Percentiles rank a stretch among this genome's conserved stretches.
These are phyloP conservation scores for Coffea humblotiana DNA, from an alignment of 305 asterid species.

Conservation along the genomic window DNA sequence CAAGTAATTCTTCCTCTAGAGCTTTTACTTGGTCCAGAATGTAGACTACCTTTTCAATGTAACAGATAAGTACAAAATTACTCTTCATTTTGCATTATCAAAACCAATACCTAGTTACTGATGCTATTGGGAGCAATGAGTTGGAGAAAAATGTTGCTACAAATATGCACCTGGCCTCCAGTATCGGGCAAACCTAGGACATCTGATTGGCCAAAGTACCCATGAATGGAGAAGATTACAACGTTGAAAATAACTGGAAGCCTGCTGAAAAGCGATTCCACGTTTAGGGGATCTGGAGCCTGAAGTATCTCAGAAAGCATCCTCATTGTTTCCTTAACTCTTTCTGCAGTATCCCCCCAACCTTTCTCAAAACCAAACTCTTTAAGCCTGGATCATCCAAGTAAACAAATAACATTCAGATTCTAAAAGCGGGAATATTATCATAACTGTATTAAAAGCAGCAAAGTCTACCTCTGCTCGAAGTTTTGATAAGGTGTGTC, in stretches of 20 bases:
- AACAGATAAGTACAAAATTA: background rate
- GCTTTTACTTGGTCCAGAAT: constrained; percentile 89
- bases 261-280: constrained; percentile 58
- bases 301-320: constrained; percentile 71
- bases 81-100: background rate
- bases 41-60: constrained; percentile 66
- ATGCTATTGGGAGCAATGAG: background rate
- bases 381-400: constrained; percentile 47
- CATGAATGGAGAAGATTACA: constrained; percentile 75
- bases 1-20: constrained; percentile 67
- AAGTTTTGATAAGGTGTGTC: constrained; percentile 58
- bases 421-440: background rate
- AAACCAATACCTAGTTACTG: background rate
- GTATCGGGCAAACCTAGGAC: constrained; percentile 89
- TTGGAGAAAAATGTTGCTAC: background rate
- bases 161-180: constrained; percentile 70
- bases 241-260: constrained; percentile 66
- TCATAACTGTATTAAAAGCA: background rate
- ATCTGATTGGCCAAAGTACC: constrained; percentile 87
- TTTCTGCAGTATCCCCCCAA: constrained; percentile 75
- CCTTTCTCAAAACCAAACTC: constrained; percentile 85
- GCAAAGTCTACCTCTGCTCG: constrained; percentile 48
- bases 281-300: constrained; percentile 69
- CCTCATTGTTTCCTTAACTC: constrained; percentile 61
- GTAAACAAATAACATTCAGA: background rate